Evolutionary conservation across 257 asterid species (phyloP).

Genomic region (Penstemon davidsonii): DNA sequence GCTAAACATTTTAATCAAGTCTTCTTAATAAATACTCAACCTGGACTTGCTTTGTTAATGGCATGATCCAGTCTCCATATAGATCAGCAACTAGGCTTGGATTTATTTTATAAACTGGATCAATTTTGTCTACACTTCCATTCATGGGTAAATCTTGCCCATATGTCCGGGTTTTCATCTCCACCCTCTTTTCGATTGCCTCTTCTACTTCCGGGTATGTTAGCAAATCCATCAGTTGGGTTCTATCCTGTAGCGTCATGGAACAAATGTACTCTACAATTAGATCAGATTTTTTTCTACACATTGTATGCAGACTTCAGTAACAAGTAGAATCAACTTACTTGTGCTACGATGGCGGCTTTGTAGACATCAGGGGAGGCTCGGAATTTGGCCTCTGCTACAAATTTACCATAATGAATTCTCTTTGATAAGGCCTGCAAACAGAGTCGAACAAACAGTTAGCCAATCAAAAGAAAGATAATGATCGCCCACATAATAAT

Average conservation of each 20-base stretch:
- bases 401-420: slow-evolving; percentile 94
- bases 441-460: background rate
- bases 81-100: slow-evolving; percentile 72
- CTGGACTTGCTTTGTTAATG: slow-evolving; percentile 91
- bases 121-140: slow-evolving; percentile 33
- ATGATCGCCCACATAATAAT: no score
- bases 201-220: slow-evolving; percentile 79
- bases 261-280: background rate
- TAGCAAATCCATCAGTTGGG: slow-evolving; percentile 61
- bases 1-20: slow-evolving; percentile 43
- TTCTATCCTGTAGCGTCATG: slow-evolving; percentile 49
- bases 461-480: background rate
- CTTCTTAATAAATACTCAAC: slow-evolving; percentile 75
- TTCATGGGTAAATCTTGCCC: slow-evolving; percentile 62
- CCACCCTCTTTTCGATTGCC: slow-evolving; percentile 63
- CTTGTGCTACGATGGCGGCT: slow-evolving; percentile 72
- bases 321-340: slow-evolving; percentile 26
- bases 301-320: background rate
- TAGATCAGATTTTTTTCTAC: no score
- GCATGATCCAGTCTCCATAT: slow-evolving; percentile 92
- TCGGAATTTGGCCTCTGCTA: slow-evolving; percentile 87
- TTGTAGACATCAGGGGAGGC: slow-evolving; percentile 68
- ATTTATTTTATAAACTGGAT: slow-evolving; percentile 64
- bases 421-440: slow-evolving; percentile 81
- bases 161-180: slow-evolving; percentile 68